Conservation (phyloP, 257 asterid genomes). For the Plantago ovata region DNA sequence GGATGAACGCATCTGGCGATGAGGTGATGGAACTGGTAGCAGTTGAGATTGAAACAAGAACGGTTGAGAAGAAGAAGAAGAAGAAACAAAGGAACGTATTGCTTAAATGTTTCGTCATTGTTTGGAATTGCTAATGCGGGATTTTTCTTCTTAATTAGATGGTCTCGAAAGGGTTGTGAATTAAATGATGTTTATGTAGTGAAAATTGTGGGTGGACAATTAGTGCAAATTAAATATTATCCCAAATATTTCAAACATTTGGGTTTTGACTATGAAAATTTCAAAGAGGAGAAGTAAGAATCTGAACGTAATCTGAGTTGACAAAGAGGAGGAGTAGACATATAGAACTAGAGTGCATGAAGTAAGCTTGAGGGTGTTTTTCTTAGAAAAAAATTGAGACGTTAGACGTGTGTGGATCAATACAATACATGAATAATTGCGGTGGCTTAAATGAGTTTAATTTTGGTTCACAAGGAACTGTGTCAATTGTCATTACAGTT, state of each 20-base stretch:
- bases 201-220: neutral
- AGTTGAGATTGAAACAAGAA: constrained; percentile 7
- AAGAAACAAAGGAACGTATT: neutral
- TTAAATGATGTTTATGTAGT: neutral
- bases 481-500: too few species aligned
- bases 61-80: neutral
- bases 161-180: neutral
- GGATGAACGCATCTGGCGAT: neutral
- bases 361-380: too few species aligned
- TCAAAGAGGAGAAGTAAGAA: constrained; percentile 6
- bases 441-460: too few species aligned
- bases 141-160: neutral
- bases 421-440: too few species aligned
- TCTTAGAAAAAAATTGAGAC: too few species aligned
- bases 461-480: too few species aligned
- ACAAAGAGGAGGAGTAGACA: too few species aligned
- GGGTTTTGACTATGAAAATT: constrained; percentile 1
- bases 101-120: neutral
- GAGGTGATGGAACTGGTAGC: neutral
- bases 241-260: constrained; percentile 2
- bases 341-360: too few species aligned
- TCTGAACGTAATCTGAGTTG: constrained; percentile 3
- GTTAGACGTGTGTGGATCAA: too few species aligned
- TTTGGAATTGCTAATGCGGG: neutral
- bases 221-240: neutral